Evolutionary conservation across 2,329 filamentous ascomycete species (phyloP), one percentile per base, ranked within the genome.

Genomic region (Epichloe sp.): DNA sequence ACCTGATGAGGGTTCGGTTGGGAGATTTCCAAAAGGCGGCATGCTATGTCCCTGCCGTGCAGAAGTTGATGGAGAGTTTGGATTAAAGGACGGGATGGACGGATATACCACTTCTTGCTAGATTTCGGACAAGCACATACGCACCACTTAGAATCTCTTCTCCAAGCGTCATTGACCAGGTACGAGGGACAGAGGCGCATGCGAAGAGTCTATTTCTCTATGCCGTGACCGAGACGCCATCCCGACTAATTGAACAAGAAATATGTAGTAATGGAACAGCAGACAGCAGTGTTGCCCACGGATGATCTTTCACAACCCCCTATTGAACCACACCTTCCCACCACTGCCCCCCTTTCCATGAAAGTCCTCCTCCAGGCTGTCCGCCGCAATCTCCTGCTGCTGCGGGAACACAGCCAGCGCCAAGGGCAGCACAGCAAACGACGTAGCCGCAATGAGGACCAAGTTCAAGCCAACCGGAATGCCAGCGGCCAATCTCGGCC

Each of bases 351-450:
- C 90, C 52, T 79, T 79, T 6, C 81, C 84, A 70, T 84, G 85
- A 66, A 98, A 97, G 68, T 95, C 87, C 56, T 85, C 75, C 74
- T 97, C 93, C 52, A 98, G 71, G 48, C 73, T 81, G 34, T 79
- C 77, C 1, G 86, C 89, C 56, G 76, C 78, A 42, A 97, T 85
- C 56, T 80, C 79, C 73, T 98, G 88, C 56, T 89, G 77, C 71
- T 96, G 90, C 4, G 93, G 93, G 70, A 98, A 98, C 2, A 88
- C 88, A 8, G 83, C 93, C 48, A 98, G 73, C 15, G 93, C 93
- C 55, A 97, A 73, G 40, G 93, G 93, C 60, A 98, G 72, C 10
- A 91, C 93, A 58, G 89, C 86, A 54, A 95, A 80, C 59, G 87
- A 93, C 21, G 91, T 96, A 2, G 80, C 78, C 49, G 96, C 75